Conservation (phyloP, 306 rosid genomes). For the Malus asiatica region DNA sequence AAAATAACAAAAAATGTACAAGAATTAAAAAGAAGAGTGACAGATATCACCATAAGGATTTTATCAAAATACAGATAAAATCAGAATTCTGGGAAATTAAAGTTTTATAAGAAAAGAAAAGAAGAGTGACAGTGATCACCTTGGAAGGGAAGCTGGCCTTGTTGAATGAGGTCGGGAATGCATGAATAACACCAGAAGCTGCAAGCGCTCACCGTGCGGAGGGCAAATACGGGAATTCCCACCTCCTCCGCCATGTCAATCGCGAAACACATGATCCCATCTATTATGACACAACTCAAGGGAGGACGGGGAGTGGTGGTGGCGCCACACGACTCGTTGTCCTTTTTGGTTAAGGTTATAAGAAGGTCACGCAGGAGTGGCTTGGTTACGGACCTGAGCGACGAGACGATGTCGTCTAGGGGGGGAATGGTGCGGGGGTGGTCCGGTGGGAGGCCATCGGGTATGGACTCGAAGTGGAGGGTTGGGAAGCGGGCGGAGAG, state of each 20-base stretch:
- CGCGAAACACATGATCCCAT: not conserved
- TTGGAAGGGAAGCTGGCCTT: slow-evolving; percentile 2
- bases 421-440: not conserved
- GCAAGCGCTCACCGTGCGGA: too few relatives aligned
- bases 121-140: not conserved
- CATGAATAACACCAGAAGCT: not conserved
- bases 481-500: slow-evolving; percentile 8
- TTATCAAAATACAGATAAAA: too few relatives aligned
- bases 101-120: not conserved
- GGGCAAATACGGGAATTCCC: not conserved
- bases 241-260: slow-evolving; percentile 3
- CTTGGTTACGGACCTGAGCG: not conserved
- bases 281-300: not conserved
- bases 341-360: not conserved
- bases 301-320: not conserved
- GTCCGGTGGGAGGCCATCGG: slow-evolving; percentile 7
- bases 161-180: not conserved
- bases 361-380: not conserved
- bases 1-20: too few relatives aligned
- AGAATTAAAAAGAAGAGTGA: too few relatives aligned
- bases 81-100: too few relatives aligned
- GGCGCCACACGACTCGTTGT: not conserved
- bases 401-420: not conserved
- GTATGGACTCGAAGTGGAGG: slow-evolving; percentile 4
- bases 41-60: too few relatives aligned